phyloP scores from a whole-genome alignment of 768 basidiomycete genomes.

The Mycena metata region DNA sequence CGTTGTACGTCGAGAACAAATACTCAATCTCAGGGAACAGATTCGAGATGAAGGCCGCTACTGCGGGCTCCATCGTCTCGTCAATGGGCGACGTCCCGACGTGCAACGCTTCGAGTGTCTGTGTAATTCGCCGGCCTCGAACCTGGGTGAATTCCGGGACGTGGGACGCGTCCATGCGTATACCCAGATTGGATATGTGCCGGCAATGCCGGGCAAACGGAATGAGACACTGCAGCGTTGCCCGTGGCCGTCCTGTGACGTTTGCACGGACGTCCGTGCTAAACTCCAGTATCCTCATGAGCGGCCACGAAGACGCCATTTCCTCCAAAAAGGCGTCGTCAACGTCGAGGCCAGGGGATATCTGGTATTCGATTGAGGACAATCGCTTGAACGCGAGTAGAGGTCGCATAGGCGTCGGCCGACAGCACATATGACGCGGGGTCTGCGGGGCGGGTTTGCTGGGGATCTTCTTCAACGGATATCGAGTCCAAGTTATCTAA shows the following conservation, averaged over 20 bases:
- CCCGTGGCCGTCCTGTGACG: not conserved
- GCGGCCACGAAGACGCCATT: conserved; percentile 12
- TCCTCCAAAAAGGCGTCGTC: conserved; percentile 18
- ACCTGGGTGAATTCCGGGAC: conserved; percentile 23
- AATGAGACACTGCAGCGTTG: conserved; percentile 27
- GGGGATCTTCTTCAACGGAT: not conserved
- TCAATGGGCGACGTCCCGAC: conserved; percentile 25
- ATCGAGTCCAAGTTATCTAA: conserved; percentile 2
- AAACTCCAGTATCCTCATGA: not conserved
- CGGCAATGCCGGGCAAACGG: conserved; percentile 17
- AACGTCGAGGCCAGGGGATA: not conserved
- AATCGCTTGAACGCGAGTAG: conserved; percentile 10
- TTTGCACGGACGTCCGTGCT: conserved; percentile 3
- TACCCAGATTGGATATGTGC: not conserved
- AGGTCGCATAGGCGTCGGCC: conserved; percentile 6
- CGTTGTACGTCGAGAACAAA: not conserved
- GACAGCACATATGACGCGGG: conserved; percentile 13
- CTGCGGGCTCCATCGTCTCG: not conserved
- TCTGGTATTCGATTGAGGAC: not conserved
- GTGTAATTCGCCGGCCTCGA: conserved; percentile 1
- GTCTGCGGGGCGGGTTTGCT: not conserved
- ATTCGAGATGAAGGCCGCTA: conserved; percentile 32
- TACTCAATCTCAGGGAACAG: conserved; percentile 18
- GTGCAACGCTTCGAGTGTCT: not conserved
- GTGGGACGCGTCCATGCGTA: conserved; percentile 13